Percentiles rank a stretch among this genome's conserved stretches.
phyloP scores from a whole-genome alignment of 2,329 filamentous ascomycete species.

The Pseudogymnoascus destructans region DNA sequence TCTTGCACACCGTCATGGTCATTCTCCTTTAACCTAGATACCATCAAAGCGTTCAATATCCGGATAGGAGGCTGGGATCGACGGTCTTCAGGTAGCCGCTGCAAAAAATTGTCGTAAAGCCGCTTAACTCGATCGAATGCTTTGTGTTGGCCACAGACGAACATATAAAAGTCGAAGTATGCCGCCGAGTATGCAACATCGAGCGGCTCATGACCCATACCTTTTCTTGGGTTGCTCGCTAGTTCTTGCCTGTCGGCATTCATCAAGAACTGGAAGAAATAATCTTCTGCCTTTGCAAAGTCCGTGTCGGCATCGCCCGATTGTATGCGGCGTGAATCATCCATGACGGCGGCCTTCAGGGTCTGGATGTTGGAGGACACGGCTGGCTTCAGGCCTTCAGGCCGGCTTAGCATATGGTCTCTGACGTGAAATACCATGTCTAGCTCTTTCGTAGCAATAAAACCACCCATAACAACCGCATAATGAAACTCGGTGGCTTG shows the following conservation, averaged over 20 bases:
- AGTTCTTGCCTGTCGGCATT: conserved; percentile 21
- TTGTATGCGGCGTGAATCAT: conserved; percentile 16
- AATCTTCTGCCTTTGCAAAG: conserved; percentile 19
- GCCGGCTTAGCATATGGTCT: conserved; percentile 27
- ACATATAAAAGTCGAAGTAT: conserved; percentile 43
- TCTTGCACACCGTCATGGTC: conserved; percentile 47
- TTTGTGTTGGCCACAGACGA: conserved; percentile 36
- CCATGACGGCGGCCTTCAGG: conserved; percentile 23
- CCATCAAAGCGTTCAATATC: conserved; percentile 56
- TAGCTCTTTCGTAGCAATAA: conserved; percentile 26
- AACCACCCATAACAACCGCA: conserved; percentile 39
- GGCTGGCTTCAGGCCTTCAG: conserved; percentile 25
- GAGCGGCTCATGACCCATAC: conserved; percentile 14
- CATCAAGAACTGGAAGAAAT: conserved; percentile 19
- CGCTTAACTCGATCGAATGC: conserved; percentile 37
- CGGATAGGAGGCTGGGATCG: conserved; percentile 34
- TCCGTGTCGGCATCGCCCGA: conserved; percentile 15
- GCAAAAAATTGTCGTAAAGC: conserved; percentile 42
- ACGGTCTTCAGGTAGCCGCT: conserved; percentile 28
- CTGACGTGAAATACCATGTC: conserved; percentile 39
- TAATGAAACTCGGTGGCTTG: conserved; percentile 37
- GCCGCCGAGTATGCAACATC: conserved; percentile 21
- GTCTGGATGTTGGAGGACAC: conserved; percentile 31
- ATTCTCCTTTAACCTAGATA: conserved; percentile 43
- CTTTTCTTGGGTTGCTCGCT: conserved; percentile 19